Evolutionary conservation across 441 rosid species (phyloP).

Genomic region (Pelargonium citronellum): DNA sequence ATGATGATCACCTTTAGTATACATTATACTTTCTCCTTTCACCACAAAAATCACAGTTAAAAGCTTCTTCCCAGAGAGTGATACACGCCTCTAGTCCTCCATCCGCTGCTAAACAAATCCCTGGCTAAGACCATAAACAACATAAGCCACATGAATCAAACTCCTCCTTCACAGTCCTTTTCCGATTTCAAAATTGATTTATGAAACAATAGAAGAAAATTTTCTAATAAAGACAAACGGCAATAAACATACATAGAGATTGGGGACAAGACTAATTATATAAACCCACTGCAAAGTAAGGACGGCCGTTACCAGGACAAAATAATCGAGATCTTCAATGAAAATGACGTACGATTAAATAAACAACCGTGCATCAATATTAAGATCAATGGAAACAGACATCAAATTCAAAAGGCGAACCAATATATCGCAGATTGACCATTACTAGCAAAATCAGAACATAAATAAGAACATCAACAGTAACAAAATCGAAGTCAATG

Average conservation of each 20-base stretch:
- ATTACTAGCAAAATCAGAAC: background rate
- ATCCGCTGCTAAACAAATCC: background rate
- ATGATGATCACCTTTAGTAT: conserved; percentile 59
- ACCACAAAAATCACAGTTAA: conserved; percentile 13
- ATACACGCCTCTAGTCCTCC: conserved; percentile 1
- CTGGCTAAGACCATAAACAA: background rate
- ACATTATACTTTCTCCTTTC: conserved; percentile 30
- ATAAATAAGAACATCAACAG: background rate
- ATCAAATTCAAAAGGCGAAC: background rate
- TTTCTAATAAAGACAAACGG: background rate
- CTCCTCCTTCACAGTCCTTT: background rate
- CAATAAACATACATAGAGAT: background rate
- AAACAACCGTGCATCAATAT: background rate
- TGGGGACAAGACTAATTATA: conserved; percentile 1
- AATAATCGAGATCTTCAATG: conserved; percentile 31
- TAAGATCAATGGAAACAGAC: background rate
- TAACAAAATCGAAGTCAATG: conserved; percentile 25
- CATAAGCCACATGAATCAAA: background rate
- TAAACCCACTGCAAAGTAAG: background rate
- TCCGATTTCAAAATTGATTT: background rate
- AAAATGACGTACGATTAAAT: background rate
- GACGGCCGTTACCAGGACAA: conserved; percentile 13
- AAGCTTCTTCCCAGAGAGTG: background rate
- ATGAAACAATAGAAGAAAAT: background rate
- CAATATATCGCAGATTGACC: background rate